Evolutionary conservation across 176 grass and related monocot species (phyloP).

Genomic region (Alloteropsis semialata): DNA sequence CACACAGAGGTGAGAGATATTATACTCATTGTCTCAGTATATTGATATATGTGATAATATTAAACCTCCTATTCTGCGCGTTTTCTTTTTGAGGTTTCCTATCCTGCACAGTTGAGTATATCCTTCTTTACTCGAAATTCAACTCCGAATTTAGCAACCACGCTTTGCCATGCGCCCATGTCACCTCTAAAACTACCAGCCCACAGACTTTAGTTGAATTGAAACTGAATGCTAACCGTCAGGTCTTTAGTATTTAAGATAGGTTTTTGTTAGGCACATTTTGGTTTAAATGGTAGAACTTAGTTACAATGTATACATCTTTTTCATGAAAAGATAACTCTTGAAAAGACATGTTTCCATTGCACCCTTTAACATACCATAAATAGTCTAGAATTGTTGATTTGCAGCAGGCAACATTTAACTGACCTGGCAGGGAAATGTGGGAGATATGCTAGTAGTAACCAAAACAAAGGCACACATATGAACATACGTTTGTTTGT

Average conservation of each 20-base stretch:
- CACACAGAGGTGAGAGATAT: conserved; percentile 63
- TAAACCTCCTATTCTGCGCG: too few relatives aligned
- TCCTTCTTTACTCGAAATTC: neutral
- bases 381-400: neutral
- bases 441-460: neutral
- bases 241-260: neutral
- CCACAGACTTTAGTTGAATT: neutral
- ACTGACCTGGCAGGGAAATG: neutral
- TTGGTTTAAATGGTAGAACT: neutral
- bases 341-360: neutral
- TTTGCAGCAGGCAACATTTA: neutral
- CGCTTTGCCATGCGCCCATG: neutral
- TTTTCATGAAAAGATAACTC: neutral
- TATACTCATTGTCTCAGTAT: neutral
- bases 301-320: neutral
- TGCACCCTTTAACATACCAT: neutral
- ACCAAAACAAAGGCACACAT: conserved; percentile 6
- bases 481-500: neutral
- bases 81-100: too few relatives aligned
- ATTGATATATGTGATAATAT: too few relatives aligned
- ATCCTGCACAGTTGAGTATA: neutral
- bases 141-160: neutral
- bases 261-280: neutral
- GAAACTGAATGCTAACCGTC: neutral
- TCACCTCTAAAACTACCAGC: neutral